phyloP scores from a whole-genome alignment of 768 basidiomycete species.

The Clathrus columnatus region DNA sequence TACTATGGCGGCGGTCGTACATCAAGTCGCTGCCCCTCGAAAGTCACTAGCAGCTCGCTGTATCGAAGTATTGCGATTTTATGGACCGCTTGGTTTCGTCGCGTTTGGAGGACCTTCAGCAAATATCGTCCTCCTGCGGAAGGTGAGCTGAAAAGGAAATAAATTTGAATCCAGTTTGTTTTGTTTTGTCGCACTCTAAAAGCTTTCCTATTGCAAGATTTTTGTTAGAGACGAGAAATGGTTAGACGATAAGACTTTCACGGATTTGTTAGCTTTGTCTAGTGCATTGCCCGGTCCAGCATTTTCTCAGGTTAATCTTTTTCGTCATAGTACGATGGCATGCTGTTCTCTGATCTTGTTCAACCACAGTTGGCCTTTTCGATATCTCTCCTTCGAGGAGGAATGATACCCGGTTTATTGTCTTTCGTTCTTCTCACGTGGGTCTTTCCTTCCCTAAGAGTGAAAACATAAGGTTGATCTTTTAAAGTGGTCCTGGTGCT shows the following conservation, averaged over 20 bases:
- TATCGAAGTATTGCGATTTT: constrained; percentile 3
- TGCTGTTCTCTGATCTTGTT: background rate
- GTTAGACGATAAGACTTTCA: constrained; percentile 18
- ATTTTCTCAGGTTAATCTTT: constrained; percentile 6
- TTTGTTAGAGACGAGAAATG: constrained; percentile 25
- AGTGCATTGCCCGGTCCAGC: constrained; percentile 43
- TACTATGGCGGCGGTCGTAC: background rate
- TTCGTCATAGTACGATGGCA: background rate
- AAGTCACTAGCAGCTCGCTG: constrained; percentile 6
- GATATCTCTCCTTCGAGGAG: constrained; percentile 35
- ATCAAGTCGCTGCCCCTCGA: background rate
- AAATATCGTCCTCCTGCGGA: constrained; percentile 39
- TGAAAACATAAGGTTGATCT: background rate
- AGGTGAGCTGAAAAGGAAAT: too few relatives aligned
- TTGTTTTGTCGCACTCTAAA: constrained; percentile 30
- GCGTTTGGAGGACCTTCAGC: constrained; percentile 43
- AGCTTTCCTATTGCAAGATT: constrained; percentile 14
- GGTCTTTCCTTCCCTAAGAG: background rate
- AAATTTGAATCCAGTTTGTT: constrained; percentile 27
- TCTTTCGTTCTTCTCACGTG: constrained; percentile 35
- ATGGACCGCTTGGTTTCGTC: constrained; percentile 28
- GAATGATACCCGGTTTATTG: constrained; percentile 31
- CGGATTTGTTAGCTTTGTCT: constrained; percentile 39
- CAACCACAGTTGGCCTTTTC: constrained; percentile 35
- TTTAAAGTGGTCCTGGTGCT: constrained; percentile 32